A percentile compares a stretch with the other conserved stretches of the same genome.
Evolutionary conservation across 345 rosid species (phyloP).

Genomic region (Euphorbia lathyris): DNA sequence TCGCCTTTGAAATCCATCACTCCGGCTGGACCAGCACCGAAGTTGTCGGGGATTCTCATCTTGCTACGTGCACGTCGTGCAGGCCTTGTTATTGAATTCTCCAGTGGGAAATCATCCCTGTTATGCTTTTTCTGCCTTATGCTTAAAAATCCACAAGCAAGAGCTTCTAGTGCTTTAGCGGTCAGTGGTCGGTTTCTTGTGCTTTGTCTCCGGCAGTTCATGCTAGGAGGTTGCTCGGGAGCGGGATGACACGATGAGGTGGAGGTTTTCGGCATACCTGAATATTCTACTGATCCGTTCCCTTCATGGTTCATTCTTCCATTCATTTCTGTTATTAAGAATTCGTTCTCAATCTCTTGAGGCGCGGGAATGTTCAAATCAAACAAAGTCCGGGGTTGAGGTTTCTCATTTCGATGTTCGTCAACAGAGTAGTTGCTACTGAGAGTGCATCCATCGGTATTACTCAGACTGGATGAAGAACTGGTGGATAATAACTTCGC

Average conservation of each 20-base stretch:
- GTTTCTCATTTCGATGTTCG: constrained; percentile 23
- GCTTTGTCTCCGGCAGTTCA: constrained; percentile 45
- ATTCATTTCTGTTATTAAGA: constrained; percentile 16
- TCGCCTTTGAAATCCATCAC: constrained; percentile 17
- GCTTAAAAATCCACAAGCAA: constrained; percentile 48
- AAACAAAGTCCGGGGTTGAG: constrained; percentile 30
- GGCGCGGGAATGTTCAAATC: constrained; percentile 50
- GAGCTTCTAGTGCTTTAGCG: constrained; percentile 57
- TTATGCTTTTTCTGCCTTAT: constrained; percentile 45
- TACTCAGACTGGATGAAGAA: constrained; percentile 25
- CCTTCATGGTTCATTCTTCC: constrained; percentile 19
- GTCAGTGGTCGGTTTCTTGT: constrained; percentile 54
- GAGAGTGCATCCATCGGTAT: constrained; percentile 23
- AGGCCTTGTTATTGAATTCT: constrained; percentile 32
- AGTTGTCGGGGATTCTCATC: constrained; percentile 11
- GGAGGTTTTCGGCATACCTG: background rate
- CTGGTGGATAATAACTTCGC: constrained; percentile 27
- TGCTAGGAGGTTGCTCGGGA: constrained; percentile 22
- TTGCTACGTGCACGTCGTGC: constrained; percentile 32
- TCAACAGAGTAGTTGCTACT: constrained; percentile 16
- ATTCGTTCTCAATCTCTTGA: constrained; percentile 37
- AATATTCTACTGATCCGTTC: constrained; percentile 12
- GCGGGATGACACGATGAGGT: constrained; percentile 1
- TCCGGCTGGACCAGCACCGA: background rate
- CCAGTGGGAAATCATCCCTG: constrained; percentile 28